Conservation (phyloP, 495 filamentous ascomycete species). For the Bathelium albidoporum region DNA sequence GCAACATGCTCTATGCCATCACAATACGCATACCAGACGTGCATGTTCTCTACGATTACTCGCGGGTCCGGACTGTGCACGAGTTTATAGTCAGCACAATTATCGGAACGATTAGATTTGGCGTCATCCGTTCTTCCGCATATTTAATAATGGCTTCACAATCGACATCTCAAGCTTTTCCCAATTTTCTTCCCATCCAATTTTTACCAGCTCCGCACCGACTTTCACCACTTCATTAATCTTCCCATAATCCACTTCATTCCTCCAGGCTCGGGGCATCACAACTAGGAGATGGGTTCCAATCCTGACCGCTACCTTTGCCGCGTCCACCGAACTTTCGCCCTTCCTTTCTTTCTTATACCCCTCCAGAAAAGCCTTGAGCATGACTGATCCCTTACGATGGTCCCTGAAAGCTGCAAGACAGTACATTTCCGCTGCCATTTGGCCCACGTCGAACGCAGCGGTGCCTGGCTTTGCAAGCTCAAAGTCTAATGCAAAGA, state of each 20-base stretch:
- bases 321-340: not conserved
- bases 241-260: not conserved
- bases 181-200: not conserved
- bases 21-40: no score
- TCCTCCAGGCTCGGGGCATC: slow-evolving; percentile 2
- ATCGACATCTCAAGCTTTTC: slow-evolving; percentile 1
- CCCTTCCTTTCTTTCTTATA: not conserved
- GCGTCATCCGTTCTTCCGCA: no score
- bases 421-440: slow-evolving; percentile 11
- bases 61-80: no score
- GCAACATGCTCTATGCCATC: no score
- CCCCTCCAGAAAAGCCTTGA: not conserved
- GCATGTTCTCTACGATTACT: no score
- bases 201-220: slow-evolving; percentile 1
- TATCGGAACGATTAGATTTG: no score
- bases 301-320: slow-evolving; percentile 7
- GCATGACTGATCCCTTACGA: not conserved
- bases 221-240: not conserved
- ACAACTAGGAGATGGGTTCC: slow-evolving; percentile 1
- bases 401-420: slow-evolving; percentile 4
- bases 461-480: slow-evolving; percentile 6
- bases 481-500: slow-evolving; percentile 5
- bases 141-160: not conserved
- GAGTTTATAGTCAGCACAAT: no score
- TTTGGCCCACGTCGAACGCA: slow-evolving; percentile 8